These are phyloP conservation scores for Somion occarium DNA, from an alignment of 1,284 basidiomycete species.

Conservation along the genomic window DNA sequence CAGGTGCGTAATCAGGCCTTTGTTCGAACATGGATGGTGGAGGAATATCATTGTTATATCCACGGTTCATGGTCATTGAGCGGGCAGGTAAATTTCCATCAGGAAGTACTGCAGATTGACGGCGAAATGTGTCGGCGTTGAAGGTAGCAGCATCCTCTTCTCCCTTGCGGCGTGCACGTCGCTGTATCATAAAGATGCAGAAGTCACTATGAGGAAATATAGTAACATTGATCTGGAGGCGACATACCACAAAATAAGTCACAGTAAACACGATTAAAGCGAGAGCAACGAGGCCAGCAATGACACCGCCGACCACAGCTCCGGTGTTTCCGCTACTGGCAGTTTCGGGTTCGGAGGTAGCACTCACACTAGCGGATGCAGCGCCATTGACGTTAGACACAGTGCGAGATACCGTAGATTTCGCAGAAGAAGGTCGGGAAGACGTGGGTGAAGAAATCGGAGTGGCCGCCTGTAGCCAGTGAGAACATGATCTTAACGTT, in stretches of 20 bases:
- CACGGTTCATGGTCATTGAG: conserved; percentile 9
- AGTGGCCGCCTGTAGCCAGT: background rate
- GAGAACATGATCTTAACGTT: background rate
- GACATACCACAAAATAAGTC: conserved; percentile 50
- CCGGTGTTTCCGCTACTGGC: conserved; percentile 26
- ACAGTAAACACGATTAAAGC: conserved; percentile 43
- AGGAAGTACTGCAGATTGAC: conserved; percentile 53
- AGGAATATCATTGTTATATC: conserved; percentile 14
- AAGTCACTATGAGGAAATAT: conserved; percentile 3
- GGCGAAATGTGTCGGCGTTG: conserved; percentile 48
- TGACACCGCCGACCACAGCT: conserved; percentile 49
- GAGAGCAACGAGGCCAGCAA: conserved; percentile 44
- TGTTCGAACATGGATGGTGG: conserved; percentile 35
- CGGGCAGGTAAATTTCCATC: conserved; percentile 37
- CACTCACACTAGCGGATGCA: conserved; percentile 10
- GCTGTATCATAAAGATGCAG: conserved; percentile 24
- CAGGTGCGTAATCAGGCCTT: conserved; percentile 11
- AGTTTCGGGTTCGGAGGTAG: conserved; percentile 9
- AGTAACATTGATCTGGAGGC: background rate
- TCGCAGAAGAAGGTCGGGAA: background rate
- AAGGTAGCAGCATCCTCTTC: conserved; percentile 38
- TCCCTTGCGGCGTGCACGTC: conserved; percentile 38
- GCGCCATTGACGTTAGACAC: conserved; percentile 1
- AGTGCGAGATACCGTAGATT: background rate
- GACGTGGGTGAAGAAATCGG: background rate